Base-by-base conservation (phyloP, 352 stramenopile genomes). In the Globisporangium barbulae region DNA sequence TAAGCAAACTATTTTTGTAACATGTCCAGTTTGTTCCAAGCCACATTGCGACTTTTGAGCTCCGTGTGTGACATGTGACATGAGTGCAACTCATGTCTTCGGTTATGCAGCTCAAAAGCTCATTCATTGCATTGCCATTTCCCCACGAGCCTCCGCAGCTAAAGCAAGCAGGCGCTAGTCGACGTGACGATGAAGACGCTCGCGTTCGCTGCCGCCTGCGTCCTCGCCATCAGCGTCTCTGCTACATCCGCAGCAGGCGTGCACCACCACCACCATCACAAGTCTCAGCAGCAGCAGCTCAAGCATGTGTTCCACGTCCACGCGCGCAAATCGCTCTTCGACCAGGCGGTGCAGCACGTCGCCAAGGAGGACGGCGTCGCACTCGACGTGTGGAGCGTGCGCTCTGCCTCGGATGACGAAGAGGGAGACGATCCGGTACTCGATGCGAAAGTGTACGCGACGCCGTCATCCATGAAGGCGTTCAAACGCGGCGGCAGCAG, bases 361-460 rank as follows among this genome's bases (percentile, higher is more conserved):
- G 58, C 58, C 22, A n/a, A 22, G 10, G n/a, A 64, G 8, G n/a
- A 31, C 22, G 33, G 37, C 13, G 57, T 41, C 19, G 21, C 44
- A 12, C 58, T 64, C 58, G 58, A 64, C 33, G 39, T 64, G 45
- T 64, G 58, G 58, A 57, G 58, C 33, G 58, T 64, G 45, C 58
- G 22, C 7, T 33, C 45, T 13, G 45, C 22, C 8, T 35, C 31
- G 2, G n/a, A 41, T 33, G 15, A 45, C 9, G 19, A 45, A 22
- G 19, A 12, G 10, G 2, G n/a, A 17, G 28, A 42, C 8, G 52
- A 65, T 30, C 60, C 60, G 15, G 33, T 59, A 17, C 22, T 65
- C 5, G 50, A 60, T 17, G 60, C 39, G 9, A 60, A 65, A 21
- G 39, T 60, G 49, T 65, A 65, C 50, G 50, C 60, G 28, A 65